Conservation (phyloP, 257 asterid species). For the Rehmannia glutinosa region DNA sequence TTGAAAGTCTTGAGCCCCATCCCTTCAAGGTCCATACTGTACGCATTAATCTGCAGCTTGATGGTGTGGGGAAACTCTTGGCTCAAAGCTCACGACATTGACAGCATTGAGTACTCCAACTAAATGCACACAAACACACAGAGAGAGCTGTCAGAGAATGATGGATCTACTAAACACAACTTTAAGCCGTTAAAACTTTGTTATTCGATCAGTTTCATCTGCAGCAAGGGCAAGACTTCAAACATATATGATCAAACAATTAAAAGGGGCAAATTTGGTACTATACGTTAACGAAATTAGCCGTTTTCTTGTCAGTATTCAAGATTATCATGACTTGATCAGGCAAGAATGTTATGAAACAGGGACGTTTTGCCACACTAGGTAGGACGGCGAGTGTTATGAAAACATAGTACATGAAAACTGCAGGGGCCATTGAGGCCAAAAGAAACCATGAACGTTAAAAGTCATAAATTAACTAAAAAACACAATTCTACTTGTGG, state of each 20-base stretch:
- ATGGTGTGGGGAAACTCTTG: neutral
- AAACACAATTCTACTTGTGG: neutral
- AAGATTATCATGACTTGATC: neutral
- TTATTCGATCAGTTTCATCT: neutral
- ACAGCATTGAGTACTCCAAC: neutral
- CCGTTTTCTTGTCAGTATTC: neutral
- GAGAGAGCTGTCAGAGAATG: too few relatives aligned
- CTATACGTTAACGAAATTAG: neutral
- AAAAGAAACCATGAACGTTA: neutral
- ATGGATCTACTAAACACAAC: neutral
- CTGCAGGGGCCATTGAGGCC: neutral
- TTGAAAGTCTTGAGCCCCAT: neutral
- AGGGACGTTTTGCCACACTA: neutral
- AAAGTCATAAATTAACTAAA: neutral
- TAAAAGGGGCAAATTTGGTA: neutral
- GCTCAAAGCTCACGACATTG: neutral
- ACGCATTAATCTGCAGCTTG: constrained; percentile 1
- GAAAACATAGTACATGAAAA: neutral
- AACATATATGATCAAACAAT: neutral
- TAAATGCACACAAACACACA: neutral
- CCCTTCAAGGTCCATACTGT: neutral
- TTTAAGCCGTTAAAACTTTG: neutral
- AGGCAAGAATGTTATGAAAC: neutral
- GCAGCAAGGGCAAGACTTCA: neutral
- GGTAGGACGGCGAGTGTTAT: neutral